Conservation (phyloP, 1,284 basidiomycete species). For the Salmacisia buchloeana region DNA sequence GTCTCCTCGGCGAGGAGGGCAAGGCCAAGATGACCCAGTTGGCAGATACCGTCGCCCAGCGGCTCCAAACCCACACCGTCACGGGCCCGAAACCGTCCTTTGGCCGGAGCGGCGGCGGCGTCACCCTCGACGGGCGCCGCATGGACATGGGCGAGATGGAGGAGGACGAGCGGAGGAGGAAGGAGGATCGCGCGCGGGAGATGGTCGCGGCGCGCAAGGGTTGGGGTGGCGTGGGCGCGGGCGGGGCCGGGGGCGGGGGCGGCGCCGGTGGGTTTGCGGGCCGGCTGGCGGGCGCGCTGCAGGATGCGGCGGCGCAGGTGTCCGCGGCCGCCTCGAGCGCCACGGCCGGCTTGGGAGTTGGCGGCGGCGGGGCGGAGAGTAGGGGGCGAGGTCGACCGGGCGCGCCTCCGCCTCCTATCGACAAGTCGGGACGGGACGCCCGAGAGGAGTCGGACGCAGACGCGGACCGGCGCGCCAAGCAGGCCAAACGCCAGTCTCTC, state of each 20-base stretch:
- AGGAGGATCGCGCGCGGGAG: conserved; percentile 1
- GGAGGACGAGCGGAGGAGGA: conserved; percentile 3
- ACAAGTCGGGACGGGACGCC: no score
- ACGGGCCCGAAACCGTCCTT: conserved; percentile 45
- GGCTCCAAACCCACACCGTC: conserved; percentile 44
- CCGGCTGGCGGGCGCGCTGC: background rate
- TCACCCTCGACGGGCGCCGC: background rate
- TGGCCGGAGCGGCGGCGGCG: conserved; percentile 13
- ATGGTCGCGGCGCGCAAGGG: background rate
- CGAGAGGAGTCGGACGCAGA: no score
- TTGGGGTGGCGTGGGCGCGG: no score
- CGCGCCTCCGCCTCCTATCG: background rate
- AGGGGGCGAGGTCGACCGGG: background rate
- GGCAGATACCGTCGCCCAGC: conserved; percentile 43
- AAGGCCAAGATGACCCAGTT: conserved; percentile 46
- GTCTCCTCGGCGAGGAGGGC: conserved; percentile 45
- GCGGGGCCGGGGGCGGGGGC: no score
- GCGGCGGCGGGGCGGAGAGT: no score
- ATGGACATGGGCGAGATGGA: conserved; percentile 9
- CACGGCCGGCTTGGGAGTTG: no score
- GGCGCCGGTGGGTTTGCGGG: background rate
- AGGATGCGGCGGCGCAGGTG: background rate
- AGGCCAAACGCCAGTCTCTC: background rate
- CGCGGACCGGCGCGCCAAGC: no score
- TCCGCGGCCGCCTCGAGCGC: background rate